Evolutionary conservation across 1,284 basidiomycete species (phyloP).

Genomic region (Ganoderma lucidum): DNA sequence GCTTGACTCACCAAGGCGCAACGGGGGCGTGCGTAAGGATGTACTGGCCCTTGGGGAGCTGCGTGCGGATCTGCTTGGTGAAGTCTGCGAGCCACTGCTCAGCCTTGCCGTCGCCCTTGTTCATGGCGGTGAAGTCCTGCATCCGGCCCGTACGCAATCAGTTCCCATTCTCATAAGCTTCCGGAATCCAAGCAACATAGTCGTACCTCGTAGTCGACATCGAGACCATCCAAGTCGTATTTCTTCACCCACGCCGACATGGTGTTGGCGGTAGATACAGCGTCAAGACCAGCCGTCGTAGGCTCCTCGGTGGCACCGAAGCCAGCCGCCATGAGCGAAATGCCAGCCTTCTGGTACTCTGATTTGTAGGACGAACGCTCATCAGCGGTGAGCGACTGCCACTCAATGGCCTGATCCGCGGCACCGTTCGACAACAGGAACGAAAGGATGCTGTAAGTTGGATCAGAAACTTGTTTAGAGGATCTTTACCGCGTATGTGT

Average conservation of each 20-base stretch:
- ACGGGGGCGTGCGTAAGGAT: constrained; percentile 53
- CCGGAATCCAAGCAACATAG: not conserved
- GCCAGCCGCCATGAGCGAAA: constrained; percentile 56
- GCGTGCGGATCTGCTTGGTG: constrained; percentile 47
- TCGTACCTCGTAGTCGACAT: constrained; percentile 62
- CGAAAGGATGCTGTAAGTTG: constrained; percentile 46
- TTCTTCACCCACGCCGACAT: constrained; percentile 59
- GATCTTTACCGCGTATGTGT: not conserved
- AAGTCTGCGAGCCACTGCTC: constrained; percentile 54
- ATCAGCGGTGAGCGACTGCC: constrained; percentile 45
- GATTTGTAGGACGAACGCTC: constrained; percentile 48
- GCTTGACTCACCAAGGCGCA: constrained; percentile 53
- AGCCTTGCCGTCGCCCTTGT: constrained; percentile 47
- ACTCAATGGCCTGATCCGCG: constrained; percentile 53
- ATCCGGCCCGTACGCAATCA: not conserved
- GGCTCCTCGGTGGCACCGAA: constrained; percentile 62
- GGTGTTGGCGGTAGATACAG: constrained; percentile 50
- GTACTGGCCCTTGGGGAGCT: constrained; percentile 45
- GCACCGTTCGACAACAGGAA: constrained; percentile 54
- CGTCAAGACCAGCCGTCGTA: constrained; percentile 51
- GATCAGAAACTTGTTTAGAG: not conserved
- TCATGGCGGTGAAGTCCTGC: constrained; percentile 57
- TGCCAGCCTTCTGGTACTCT: constrained; percentile 53
- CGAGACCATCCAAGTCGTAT: constrained; percentile 61
- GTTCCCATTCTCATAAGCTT: not conserved